phyloP scores from a whole-genome alignment of 2,329 filamentous ascomycete species.

The Fusarium begoniae region DNA sequence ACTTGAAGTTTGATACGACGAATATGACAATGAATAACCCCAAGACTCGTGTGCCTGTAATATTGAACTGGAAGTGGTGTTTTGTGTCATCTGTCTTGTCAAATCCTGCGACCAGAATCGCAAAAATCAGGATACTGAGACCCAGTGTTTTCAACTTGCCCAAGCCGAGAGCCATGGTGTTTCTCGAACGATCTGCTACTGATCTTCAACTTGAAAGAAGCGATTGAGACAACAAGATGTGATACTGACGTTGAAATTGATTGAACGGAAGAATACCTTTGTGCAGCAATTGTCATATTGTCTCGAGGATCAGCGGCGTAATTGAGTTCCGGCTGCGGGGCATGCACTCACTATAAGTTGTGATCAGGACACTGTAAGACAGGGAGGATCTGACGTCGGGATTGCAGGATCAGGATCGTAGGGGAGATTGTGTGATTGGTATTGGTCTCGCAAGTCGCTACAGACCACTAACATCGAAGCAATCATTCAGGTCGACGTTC shows the following conservation, averaged over 20 bases:
- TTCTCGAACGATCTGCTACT: no score
- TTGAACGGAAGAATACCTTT: neutral
- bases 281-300: neutral
- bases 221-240: fast-evolving
- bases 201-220: fast-evolving
- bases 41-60: neutral
- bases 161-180: neutral
- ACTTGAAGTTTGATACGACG: neutral
- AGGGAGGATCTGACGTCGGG: neutral
- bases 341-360: neutral
- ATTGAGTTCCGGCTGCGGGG: neutral
- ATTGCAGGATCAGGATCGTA: neutral
- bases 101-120: neutral
- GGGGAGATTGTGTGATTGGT: neutral
- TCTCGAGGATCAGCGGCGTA: neutral
- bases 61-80: neutral
- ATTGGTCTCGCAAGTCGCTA: fast-evolving
- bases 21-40: neutral
- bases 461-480: neutral
- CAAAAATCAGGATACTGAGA: neutral
- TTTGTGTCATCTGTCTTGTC: neutral
- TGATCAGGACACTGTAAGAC: fast-evolving
- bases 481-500: fast-evolving
- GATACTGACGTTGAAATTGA: neutral
- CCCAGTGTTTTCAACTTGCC: neutral